These are phyloP conservation scores for Leishmania braziliensis DNA, from an alignment of 208 protist genomes.

Conservation along the genomic window DNA sequence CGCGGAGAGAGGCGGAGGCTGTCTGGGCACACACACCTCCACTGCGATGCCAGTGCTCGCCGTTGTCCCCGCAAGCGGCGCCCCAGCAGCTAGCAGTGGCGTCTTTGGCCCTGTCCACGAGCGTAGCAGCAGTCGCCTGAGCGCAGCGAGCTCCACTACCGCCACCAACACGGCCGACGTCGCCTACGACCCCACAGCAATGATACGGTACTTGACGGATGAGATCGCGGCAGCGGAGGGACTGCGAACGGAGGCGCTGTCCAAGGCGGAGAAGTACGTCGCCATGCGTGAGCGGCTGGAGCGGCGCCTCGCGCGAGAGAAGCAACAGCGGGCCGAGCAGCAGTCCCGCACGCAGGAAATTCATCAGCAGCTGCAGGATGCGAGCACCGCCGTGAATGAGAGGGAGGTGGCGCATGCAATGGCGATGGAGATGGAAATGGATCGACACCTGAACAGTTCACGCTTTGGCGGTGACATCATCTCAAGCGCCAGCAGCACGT, in stretches of 20 bases:
- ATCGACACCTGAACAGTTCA: slow-evolving; percentile 25
- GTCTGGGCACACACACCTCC: not conserved
- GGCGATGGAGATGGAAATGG: slow-evolving; percentile 33
- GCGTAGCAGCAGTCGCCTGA: slow-evolving; percentile 45
- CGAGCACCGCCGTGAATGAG: slow-evolving; percentile 41
- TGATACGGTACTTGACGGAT: slow-evolving; percentile 66
- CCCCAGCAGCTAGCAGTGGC: not conserved
- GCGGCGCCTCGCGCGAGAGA: slow-evolving; percentile 45
- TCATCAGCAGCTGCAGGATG: slow-evolving; percentile 49
- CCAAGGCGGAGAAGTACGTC: slow-evolving; percentile 55
- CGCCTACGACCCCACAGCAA: slow-evolving; percentile 55
- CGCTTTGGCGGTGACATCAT: slow-evolving; percentile 23
- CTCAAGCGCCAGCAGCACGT: slow-evolving; percentile 32
- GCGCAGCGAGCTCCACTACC: slow-evolving; percentile 28
- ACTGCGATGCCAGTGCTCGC: no score
- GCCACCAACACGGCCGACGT: slow-evolving; percentile 26
- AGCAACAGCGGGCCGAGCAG: slow-evolving; percentile 29
- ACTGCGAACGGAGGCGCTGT: slow-evolving; percentile 56
- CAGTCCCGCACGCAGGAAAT: slow-evolving; percentile 35
- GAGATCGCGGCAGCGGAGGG: slow-evolving; percentile 63
- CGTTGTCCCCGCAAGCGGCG: not conserved
- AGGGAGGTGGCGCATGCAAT: slow-evolving; percentile 12
- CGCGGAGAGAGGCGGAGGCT: not conserved
- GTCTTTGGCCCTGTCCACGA: slow-evolving; percentile 14
- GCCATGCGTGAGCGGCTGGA: slow-evolving; percentile 50